Evolutionary conservation across 768 basidiomycete species (phyloP), one percentile per base, ranked within the genome.

Genomic region (Cubamyces lactineus): DNA sequence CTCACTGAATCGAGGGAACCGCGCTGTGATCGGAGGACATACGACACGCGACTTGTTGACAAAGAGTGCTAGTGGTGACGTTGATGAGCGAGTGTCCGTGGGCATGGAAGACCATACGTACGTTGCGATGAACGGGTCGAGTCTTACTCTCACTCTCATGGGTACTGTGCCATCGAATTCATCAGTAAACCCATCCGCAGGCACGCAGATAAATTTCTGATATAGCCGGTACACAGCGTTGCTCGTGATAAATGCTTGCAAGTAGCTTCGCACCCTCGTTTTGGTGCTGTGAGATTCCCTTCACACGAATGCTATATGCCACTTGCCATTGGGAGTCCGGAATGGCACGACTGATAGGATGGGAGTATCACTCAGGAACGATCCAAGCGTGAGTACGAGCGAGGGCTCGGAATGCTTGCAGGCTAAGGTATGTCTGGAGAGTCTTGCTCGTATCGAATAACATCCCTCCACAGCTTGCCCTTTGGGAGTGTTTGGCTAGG

Each of bases 391-490:
- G 23, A 16, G 45, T 46, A 49, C 26, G 48, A 49, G 9, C 34
- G 9, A 34, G 11, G 34, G 34, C 9, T 34, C n/a, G 15, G 42
- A 6, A 26, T 49, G 28, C 24, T 23, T 26, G 15, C 26, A 49
- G 5, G 5, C 26, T 28, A 49, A n/a, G 48, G 16, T 49, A 26
- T 30, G 13, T 59, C 11, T 16, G 39, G 40, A 24, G 39, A n/a
- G 41, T 40, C 26, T 19, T 53, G 52, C 15, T 61, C 61, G 28
- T 64, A 62, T 34, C 59, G 59, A 0, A 56, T 19, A 8, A 72
- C 59, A 34, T 72, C 70, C 21, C 71, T 55, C 71, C 71, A 72
- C 2, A 62, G 64, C 47, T 69, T 70, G 3, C 64, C 70, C 52
- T 69, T 69, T 26, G 71, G 71, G 30, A 71, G 23, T 17, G 46